These are phyloP conservation scores for Gliomastix tumulicola DNA, from an alignment of 2,329 filamentous ascomycete genomes.

Conservation along the genomic window DNA sequence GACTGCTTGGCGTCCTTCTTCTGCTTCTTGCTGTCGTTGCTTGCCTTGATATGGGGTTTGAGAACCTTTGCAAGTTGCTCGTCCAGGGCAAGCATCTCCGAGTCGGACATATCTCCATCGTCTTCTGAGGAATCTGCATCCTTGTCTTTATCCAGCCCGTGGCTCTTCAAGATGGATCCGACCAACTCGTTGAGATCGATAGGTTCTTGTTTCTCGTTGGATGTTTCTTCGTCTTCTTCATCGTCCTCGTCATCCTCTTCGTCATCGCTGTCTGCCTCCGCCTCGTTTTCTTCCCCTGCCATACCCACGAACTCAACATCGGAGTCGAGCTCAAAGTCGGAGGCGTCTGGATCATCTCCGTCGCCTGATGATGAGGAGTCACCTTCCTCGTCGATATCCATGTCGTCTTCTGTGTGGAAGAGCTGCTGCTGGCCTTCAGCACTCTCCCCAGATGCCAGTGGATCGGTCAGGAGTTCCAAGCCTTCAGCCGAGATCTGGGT, in stretches of 20 bases:
- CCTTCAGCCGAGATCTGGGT: constrained; percentile 66
- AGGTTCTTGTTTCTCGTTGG: constrained; percentile 32
- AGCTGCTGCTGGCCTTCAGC: constrained; percentile 78
- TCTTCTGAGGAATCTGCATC: constrained; percentile 50
- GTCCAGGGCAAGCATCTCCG: constrained; percentile 89
- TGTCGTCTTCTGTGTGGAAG: constrained; percentile 64
- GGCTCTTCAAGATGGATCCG: constrained; percentile 69
- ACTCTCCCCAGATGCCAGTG: constrained; percentile 74
- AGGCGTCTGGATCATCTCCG: constrained; percentile 19
- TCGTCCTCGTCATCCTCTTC: constrained; percentile 31
- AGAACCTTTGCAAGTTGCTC: constrained; percentile 80
- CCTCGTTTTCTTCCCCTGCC: constrained; percentile 31
- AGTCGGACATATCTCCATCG: constrained; percentile 86
- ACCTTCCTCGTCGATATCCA: constrained; percentile 39
- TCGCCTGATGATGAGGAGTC: constrained; percentile 1
- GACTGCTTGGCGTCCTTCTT: constrained; percentile 82
- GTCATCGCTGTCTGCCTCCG: constrained; percentile 31
- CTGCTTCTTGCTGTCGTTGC: constrained; percentile 64
- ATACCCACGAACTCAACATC: constrained; percentile 44
- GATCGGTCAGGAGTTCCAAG: constrained; percentile 57
- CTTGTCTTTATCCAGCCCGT: constrained; percentile 52
- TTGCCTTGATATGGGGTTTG: constrained; percentile 61
- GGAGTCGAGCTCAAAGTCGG: constrained; percentile 41
- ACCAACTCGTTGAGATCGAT: constrained; percentile 66
- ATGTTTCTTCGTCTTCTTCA: constrained; percentile 36